A percentile compares a stretch with the other conserved stretches of the same genome.
These are phyloP conservation scores for Cercospora sp. DNA, from an alignment of 2,329 filamentous ascomycete species.

Conservation along the genomic window DNA sequence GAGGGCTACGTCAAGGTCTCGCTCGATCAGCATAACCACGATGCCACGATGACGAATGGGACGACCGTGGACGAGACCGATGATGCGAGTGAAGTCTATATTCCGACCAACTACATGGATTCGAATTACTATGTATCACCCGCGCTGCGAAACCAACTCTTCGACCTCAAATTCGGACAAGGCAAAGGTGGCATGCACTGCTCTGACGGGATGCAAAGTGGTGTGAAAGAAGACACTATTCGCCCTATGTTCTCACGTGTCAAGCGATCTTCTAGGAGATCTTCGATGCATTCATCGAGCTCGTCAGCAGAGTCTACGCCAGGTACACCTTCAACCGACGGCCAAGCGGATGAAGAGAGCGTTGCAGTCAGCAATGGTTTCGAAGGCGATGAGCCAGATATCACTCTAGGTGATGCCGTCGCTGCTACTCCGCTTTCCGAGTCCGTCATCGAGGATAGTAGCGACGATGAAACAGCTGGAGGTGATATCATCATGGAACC, in stretches of 20 bases:
- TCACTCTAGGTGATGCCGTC: slow-evolving; percentile 29
- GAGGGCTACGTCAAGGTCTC: slow-evolving; percentile 89
- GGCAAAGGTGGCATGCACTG: slow-evolving; percentile 59
- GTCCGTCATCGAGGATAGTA: slow-evolving; percentile 19
- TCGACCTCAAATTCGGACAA: slow-evolving; percentile 70
- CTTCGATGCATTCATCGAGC: slow-evolving; percentile 31
- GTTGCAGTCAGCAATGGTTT: slow-evolving; percentile 30
- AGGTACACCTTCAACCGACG: slow-evolving; percentile 20
- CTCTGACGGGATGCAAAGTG: slow-evolving; percentile 48
- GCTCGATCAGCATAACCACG: slow-evolving; percentile 62
- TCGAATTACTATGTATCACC: slow-evolving; percentile 55
- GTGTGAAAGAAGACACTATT: slow-evolving; percentile 25
- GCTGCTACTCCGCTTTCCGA: slow-evolving; percentile 12
- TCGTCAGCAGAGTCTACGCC: slow-evolving; percentile 30
- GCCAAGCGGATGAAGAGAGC: slow-evolving; percentile 30
- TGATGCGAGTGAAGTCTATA: slow-evolving; percentile 22
- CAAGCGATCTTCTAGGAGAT: slow-evolving; percentile 28
- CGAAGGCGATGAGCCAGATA: slow-evolving; percentile 31
- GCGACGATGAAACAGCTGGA: slow-evolving; percentile 24
- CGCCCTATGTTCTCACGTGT: slow-evolving; percentile 36
- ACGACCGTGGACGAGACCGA: background rate
- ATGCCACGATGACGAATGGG: slow-evolving; percentile 13
- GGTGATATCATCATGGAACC: slow-evolving; percentile 20
- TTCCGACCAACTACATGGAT: slow-evolving; percentile 35
- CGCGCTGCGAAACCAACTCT: slow-evolving; percentile 65